Evolutionary conservation across 2,329 filamentous ascomycete species (phyloP), one percentile per base, ranked within the genome.

Genomic region (Penicillium thymicola): DNA sequence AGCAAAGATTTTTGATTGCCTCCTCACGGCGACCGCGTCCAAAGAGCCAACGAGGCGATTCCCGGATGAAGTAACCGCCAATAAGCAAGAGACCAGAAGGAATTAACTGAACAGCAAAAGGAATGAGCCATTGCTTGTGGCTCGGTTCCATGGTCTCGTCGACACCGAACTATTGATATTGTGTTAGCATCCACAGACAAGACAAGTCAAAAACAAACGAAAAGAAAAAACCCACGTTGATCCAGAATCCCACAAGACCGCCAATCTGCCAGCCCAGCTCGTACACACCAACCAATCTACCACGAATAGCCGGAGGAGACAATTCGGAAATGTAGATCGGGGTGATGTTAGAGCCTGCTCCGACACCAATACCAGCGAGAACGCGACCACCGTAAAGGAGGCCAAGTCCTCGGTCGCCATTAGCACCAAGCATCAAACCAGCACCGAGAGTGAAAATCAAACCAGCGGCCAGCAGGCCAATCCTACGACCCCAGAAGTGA

Each of bases 21-120:
- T 89, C 82, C 28, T 89, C 85, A 79, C 86, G 88, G 1, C 84
- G 80, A 59, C 87, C 87, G 63, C 87, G 81, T 16, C 81, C 81
- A 5, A 88, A 88, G 6, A 90, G 76, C 87, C 88, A 90, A 51
- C 88, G 81, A 0, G 89, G 89, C 48, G 80, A 87, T 62, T 82
- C 82, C 0, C 83, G 84, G 62, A 87, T 81, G 72, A 85, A 85
- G 67, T 84, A 79, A 21, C 85, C 76, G 0, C 83, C 83, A 27
- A 80, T 65, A 45, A 87, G 76, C 3, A 79, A 67, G 13, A 80
- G 58, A 23, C 73, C 75, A 9, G 73, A 65, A 0, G 75, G 75
- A 46, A 77, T 71, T 27, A 78, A 60, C 57, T 77, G 75, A 36
- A 76, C 64, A 11, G 72, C 74, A 49, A 77, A 76, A 4, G 75